Evolutionary conservation across 2,329 filamentous ascomycete genomes (phyloP), one percentile per base, ranked within the genome.

Genomic region (Venturia effusa): DNA sequence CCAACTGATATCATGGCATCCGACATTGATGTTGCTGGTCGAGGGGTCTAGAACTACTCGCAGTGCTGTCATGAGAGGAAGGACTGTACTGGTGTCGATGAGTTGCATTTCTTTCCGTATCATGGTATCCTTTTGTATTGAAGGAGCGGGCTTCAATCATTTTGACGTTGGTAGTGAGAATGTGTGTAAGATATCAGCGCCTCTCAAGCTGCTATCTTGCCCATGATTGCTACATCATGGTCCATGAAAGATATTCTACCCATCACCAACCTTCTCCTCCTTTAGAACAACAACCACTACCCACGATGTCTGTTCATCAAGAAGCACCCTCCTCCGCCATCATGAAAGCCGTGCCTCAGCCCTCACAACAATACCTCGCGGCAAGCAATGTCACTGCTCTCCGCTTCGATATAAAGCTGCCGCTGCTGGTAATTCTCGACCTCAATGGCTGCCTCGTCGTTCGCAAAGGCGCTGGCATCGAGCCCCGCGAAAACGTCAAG

Each of bases 371-470:
- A 22, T 57, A 57, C 27, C 27, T 57, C 17, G 51, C 24, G 27
- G 17, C 30, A 24, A 57, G 51, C 51, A 30, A 57, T 19, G 19
- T 17, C 45, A 24, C 45, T 22, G 45, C 45, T 15, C 45, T 15
- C 11, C 45, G 45, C 45, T 51, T 11, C 22, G 2, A 6, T 5
- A 57, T 17, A 3, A 32, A 34, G n/a, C 22, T 19, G 8, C 62
- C 62, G 11, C 37, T 64, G 1, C 62, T 64, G 8, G 15, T 64
- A 19, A 39, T 64, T 39, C 54, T 62, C n/a, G 62, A 64, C 43
- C 30, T 64, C 13, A 64, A 64, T 48, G 62, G 62, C 51, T 63
- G 57, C 10, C 62, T 64, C 43, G 32, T 64, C 22, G 30, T 22
- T 37, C 51, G 62, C 19, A 15, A 7, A 22, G 22, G n/a, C 11